Percentiles rank a stretch among this genome's conserved stretches.
Evolutionary conservation across 495 filamentous ascomycete species (phyloP).

Genomic region (Penicillium lividum): DNA sequence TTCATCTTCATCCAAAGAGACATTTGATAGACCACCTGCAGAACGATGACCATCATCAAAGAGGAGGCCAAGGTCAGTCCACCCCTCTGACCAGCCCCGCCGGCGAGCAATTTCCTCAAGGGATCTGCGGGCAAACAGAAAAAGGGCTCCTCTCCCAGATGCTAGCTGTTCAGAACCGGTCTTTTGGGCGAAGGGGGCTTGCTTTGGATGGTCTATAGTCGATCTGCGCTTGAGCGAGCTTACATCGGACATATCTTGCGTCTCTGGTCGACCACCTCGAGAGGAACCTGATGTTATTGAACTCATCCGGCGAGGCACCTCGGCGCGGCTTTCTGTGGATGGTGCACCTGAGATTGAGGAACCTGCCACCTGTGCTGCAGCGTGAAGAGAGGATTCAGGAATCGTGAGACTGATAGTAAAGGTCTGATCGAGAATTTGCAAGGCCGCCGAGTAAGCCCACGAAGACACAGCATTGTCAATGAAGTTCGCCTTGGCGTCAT

Average conservation of each 20-base stretch:
- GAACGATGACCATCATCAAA: constrained; percentile 55
- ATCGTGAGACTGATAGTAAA: constrained; percentile 67
- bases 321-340: constrained; percentile 45
- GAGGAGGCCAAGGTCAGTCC: constrained; percentile 60
- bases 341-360: constrained; percentile 20
- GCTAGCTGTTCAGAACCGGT: constrained; percentile 82
- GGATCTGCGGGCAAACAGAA: constrained; percentile 74
- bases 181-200: constrained; percentile 40
- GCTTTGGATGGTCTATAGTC: constrained; percentile 35
- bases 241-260: constrained; percentile 35
- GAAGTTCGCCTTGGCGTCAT: constrained; percentile 46
- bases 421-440: constrained; percentile 77
- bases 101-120: constrained; percentile 73
- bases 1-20: constrained; percentile 40
- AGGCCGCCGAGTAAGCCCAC: constrained; percentile 77
- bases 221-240: constrained; percentile 25
- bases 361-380: constrained; percentile 30
- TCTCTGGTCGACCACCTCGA: constrained; percentile 32
- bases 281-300: constrained; percentile 35
- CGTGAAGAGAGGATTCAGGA: constrained; percentile 56
- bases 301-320: constrained; percentile 45
- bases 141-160: constrained; percentile 75
- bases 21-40: constrained; percentile 48
- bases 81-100: constrained; percentile 75
- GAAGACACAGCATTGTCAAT: constrained; percentile 82